Evolutionary conservation across 2,329 filamentous ascomycete species (phyloP), one percentile per base, ranked within the genome.

Genomic region (Xenoacremonium recifei): DNA sequence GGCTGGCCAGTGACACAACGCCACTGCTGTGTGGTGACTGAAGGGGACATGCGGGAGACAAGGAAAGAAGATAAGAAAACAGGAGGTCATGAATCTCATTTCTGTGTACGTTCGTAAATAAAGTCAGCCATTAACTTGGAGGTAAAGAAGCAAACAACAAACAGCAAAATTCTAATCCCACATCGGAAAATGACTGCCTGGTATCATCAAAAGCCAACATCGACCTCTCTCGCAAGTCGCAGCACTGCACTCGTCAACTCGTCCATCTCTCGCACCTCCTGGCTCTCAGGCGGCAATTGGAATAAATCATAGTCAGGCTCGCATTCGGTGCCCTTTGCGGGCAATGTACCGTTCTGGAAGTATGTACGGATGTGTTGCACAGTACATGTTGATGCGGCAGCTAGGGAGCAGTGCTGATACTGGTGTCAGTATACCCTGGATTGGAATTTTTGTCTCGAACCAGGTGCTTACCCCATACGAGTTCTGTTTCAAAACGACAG

Each of bases 381-480:
- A 3, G 71, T 73, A 49, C 73, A 76, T 1, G 60, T 57, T 1
- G 70, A 74, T 1, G 71, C 63, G 5, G 69, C 65, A 1, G 73
- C 61, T 4, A 73, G 55, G 12, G 66, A 69, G 6, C 75, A 79
- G 47, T 82, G 79, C 71, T 77, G n/a, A n/a, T n/a, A 18, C 13
- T 13, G 18, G 13, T 6, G 35, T 9, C 0, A 15, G 35, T n/a
- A n/a, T n/a, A n/a, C n/a, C n/a, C n/a, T n/a, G n/a, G n/a, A n/a
- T n/a, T n/a, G n/a, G n/a, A n/a, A n/a, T n/a, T n/a, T n/a, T n/a
- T n/a, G n/a, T n/a, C n/a, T n/a, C n/a, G n/a, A n/a, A n/a, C n/a
- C n/a, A n/a, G n/a, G 5, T 9, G 59, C 70, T 60, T 63, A 75
- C 73, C 4, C 76, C 76, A 30, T 72, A 77, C 1, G 70, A 70